A percentile compares a stretch with the other conserved stretches of the same genome.
Conservation (phyloP, 163 green algal genomes). For the Volvox carteri region DNA sequence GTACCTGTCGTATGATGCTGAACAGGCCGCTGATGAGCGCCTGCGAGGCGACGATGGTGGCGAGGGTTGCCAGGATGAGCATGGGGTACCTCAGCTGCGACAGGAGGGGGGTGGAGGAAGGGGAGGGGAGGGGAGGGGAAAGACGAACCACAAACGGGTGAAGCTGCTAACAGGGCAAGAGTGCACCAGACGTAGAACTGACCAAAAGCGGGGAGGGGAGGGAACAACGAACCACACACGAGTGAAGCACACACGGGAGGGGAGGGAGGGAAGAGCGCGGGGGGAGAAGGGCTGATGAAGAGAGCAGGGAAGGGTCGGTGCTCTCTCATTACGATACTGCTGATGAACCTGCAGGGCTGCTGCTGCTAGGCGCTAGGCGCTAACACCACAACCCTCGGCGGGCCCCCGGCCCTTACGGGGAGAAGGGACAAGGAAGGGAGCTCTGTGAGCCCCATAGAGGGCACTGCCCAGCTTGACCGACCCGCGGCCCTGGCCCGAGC, state of each 20-base stretch:
- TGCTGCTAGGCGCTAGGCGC: no score
- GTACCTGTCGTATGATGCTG: constrained; percentile 68
- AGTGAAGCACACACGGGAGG: no score
- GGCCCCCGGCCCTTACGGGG: no score
- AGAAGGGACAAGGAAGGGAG: no score
- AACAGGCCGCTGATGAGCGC: constrained; percentile 75
- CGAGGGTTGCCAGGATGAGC: constrained; percentile 73
- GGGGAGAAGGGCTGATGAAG: no score
- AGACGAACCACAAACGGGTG: not conserved
- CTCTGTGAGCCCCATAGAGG: not conserved
- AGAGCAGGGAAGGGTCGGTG: no score
- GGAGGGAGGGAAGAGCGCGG: no score
- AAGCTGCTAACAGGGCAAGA: not conserved
- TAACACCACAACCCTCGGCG: no score
- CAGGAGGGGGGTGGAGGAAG: not conserved
- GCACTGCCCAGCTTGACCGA: not conserved
- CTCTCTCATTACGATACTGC: no score
- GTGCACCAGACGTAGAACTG: not conserved
- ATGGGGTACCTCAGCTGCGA: constrained; percentile 63
- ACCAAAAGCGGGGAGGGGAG: not conserved
- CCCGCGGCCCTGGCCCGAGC: not conserved
- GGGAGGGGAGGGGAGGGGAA: constrained; percentile 35
- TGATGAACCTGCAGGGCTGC: no score
- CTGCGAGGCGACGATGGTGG: constrained; percentile 78
- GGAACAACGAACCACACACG: not conserved